Percentiles rank a stretch among this genome's conserved stretches.
These are phyloP conservation scores for Rhizophagus prolifer DNA, from an alignment of 192 early-diverging fungal genomes.

Conservation along the genomic window DNA sequence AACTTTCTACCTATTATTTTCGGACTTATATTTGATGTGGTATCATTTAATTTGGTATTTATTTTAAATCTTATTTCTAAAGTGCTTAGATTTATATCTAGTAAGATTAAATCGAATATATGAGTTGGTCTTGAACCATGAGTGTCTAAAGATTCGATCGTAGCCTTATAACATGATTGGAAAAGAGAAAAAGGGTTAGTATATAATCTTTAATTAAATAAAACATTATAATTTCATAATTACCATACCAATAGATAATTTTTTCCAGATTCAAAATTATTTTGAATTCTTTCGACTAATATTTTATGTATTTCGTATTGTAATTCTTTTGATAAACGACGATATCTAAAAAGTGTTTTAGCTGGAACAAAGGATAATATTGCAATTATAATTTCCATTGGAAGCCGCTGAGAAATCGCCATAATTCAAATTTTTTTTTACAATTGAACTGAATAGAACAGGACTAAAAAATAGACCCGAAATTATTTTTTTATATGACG, in stretches of 20 bases:
- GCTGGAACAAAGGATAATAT: constrained; percentile 20
- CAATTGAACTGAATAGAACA: too few relatives aligned
- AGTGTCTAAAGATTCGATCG: constrained; percentile 17
- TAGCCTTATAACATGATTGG: not conserved
- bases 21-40: not conserved
- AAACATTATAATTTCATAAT: not conserved
- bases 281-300: constrained; percentile 14
- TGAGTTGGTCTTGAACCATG: constrained; percentile 20
- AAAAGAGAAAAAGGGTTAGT: not conserved
- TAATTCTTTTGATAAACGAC: constrained; percentile 18
- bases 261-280: not conserved
- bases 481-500: too few relatives aligned
- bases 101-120: constrained; percentile 22
- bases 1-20: constrained; percentile 28
- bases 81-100: not conserved
- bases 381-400: constrained; percentile 14
- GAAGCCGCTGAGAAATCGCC: not conserved
- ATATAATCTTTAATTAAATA: not conserved
- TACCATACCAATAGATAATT: constrained; percentile 20
- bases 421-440: not conserved
- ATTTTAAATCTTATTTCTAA: constrained; percentile 12
- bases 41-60: not conserved
- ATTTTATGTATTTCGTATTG: constrained; percentile 19
- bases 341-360: constrained; percentile 9
- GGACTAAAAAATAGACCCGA: too few relatives aligned